Evolutionary conservation across 2,329 filamentous ascomycete species (phyloP), one percentile per base, ranked within the genome.

Genomic region (Aspergillus luchuensis): DNA sequence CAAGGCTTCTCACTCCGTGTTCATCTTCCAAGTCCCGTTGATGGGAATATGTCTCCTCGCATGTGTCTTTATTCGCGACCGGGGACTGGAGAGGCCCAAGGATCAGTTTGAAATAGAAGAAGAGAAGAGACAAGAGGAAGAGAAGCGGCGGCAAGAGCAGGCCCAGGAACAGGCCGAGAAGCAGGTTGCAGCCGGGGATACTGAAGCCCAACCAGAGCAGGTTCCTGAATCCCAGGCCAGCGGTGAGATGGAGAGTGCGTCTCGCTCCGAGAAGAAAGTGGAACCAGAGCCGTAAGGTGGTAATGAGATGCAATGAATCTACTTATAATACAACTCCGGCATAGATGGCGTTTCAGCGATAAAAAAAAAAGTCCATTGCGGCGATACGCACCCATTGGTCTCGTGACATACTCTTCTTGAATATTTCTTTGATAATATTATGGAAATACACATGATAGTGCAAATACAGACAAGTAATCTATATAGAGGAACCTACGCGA

Each of bases 11-110:
- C 77, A 79, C 30, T 79, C 80, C 0, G 84, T 88, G 0, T 88
- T 88, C 62, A 81, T 84, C 23, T 69, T 86, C 41, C 84, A 84
- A 68, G 79, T 84, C 0, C 85, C 85, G 0, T 63, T 87, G 3
- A 81, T 85, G 8, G 83, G 79, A 0, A 50, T 80, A 0, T 85
- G 82, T 61, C 74, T 87, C 10, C 48, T 83, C 6, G 72, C 81
- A 1, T 85, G 82, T 61, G 8, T 82, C 0, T 78, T 87, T 10
- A 78, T 88, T 59, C 81, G 79, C 55, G 81, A 85, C 59, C 74
- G 74, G 33, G 84, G 84, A 0, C 64, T 87, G 52, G 73, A 74
- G 45, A 68, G 73, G 48, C 69, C 68, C 1, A 75, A 74, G 53
- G 74, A 75, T 7, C 64, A 66, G 0, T 69, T 57, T 13, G 65